Evolutionary conservation across 2,329 filamentous ascomycete genomes (phyloP).

Genomic region (Rutstroemia sp.): DNA sequence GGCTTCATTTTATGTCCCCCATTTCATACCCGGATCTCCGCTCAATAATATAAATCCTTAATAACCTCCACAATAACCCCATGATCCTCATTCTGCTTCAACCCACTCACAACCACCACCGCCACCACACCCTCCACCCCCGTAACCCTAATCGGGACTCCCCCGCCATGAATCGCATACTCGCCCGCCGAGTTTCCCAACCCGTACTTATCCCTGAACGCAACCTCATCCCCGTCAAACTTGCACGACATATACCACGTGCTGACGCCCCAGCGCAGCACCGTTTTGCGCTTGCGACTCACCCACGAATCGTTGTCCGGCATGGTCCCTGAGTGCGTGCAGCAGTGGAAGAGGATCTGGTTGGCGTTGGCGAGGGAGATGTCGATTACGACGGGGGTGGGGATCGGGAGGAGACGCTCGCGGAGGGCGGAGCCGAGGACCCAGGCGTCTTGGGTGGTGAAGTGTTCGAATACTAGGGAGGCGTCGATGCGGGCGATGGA

Average conservation of each 20-base stretch:
- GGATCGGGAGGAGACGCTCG: slow-evolving; percentile 49
- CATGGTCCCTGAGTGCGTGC: slow-evolving; percentile 56
- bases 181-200: slow-evolving; percentile 48
- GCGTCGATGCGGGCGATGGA: slow-evolving; percentile 26
- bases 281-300: slow-evolving; percentile 61
- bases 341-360: slow-evolving; percentile 63
- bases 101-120: slow-evolving; percentile 66
- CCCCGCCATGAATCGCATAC: slow-evolving; percentile 75
- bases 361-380: slow-evolving; percentile 52
- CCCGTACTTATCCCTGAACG: slow-evolving; percentile 58
- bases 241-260: slow-evolving; percentile 68
- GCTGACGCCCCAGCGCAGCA: slow-evolving; percentile 61
- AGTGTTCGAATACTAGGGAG: slow-evolving; percentile 33
- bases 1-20: no score
- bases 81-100: slow-evolving; percentile 74
- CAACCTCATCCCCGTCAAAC: slow-evolving; percentile 53
- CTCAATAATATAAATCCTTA: slow-evolving; percentile 20
- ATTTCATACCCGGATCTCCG: background rate
- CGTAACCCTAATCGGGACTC: slow-evolving; percentile 61
- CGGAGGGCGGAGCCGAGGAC: slow-evolving; percentile 57
- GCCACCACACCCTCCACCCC: slow-evolving; percentile 71
- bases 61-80: slow-evolving; percentile 58
- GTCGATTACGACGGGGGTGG: slow-evolving; percentile 52
- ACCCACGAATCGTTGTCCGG: slow-evolving; percentile 71
- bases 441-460: slow-evolving; percentile 59